Evolutionary conservation across 805 yeast genomes (phyloP).

Genomic region (Saccharomycopsis fibuligera): DNA sequence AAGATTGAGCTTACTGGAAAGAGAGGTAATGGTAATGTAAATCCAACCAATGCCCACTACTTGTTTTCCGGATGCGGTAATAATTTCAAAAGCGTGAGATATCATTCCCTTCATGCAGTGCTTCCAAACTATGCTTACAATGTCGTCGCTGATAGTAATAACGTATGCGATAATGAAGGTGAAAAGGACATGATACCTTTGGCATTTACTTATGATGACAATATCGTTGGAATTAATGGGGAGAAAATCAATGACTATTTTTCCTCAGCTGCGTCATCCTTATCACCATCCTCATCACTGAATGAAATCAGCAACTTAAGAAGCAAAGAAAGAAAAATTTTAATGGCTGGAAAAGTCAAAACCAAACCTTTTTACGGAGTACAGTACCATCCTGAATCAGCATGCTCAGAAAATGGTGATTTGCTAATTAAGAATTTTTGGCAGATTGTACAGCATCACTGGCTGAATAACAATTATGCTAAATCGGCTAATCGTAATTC

Average conservation of each 20-base stretch:
- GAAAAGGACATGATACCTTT: slow-evolving; percentile 40
- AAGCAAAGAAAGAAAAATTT: slow-evolving; percentile 32
- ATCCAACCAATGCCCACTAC: not conserved
- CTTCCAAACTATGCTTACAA: slow-evolving; percentile 52
- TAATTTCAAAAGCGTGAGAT: slow-evolving; percentile 77
- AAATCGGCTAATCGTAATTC: not conserved
- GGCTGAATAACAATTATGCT: not conserved
- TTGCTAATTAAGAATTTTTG: slow-evolving; percentile 59
- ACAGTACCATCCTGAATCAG: slow-evolving; percentile 95
- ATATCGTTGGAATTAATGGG: too few relatives aligned
- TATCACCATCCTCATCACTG: too few relatives aligned
- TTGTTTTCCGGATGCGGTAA: slow-evolving; percentile 36
- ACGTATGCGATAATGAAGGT: slow-evolving; percentile 31
- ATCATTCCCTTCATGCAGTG: slow-evolving; percentile 72
- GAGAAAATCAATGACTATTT: too few relatives aligned
- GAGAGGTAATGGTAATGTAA: not conserved
- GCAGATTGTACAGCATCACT: slow-evolving; percentile 23
- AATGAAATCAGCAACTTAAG: too few relatives aligned
- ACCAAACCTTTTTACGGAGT: slow-evolving; percentile 78
- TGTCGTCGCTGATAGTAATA: slow-evolving; percentile 25
- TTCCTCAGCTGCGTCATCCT: too few relatives aligned
- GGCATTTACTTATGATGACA: slow-evolving; percentile 43
- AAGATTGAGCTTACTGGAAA: slow-evolving; percentile 28
- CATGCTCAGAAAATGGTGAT: slow-evolving; percentile 69
- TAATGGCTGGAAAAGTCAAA: slow-evolving; percentile 76